Evolutionary conservation across 2,329 filamentous ascomycete species (phyloP), one percentile per base, ranked within the genome.

Genomic region (Onygenales sp.): DNA sequence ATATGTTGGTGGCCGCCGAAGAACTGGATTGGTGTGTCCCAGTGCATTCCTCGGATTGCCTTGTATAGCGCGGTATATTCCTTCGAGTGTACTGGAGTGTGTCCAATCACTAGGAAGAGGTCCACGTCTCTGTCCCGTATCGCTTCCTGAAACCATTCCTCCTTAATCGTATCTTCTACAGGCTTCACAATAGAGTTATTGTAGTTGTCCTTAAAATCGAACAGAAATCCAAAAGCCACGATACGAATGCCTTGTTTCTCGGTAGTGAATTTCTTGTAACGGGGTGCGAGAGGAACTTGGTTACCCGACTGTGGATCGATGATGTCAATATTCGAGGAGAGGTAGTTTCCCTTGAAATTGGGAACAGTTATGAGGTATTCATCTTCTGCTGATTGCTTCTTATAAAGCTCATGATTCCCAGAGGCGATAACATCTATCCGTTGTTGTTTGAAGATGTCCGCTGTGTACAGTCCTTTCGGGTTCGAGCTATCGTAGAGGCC

Each of bases 351-450:
- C 53, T 81, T 81, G 71, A 89, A 97, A 65, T 89, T 86, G 2
- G 89, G 89, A 1, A 95, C 87, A 0, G 89, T 95, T 52, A 81
- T 80, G 53, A 83, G 76, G 65, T 87, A 87, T 67, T 97, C 93
- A 56, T 84, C 80, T 51, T 86, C 81, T 17, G 89, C 87, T 0
- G 90, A 87, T 57, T 85, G 84, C 53, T 79, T 75, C 61, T 89
- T 82, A 75, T 98, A 98, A 10, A 98, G 80, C 73, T 98, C 93
- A 72, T 98, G 93, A 64, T 98, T 98, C 49, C 93, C 93, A 1
- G 85, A 86, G 61, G 84, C 92, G 47, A 97, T 78, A 31, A 95
- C 73, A 66, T 97, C 92, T 60, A 96, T 83, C 43, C 83, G 72
- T 65, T 95, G 89, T 64, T 94, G 77, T 57, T 83, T 84, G 65